A percentile compares a stretch with the other conserved stretches of the same genome.
Evolutionary conservation across 352 stramenopile genomes (phyloP).

Genomic region (Pythium volutum): DNA sequence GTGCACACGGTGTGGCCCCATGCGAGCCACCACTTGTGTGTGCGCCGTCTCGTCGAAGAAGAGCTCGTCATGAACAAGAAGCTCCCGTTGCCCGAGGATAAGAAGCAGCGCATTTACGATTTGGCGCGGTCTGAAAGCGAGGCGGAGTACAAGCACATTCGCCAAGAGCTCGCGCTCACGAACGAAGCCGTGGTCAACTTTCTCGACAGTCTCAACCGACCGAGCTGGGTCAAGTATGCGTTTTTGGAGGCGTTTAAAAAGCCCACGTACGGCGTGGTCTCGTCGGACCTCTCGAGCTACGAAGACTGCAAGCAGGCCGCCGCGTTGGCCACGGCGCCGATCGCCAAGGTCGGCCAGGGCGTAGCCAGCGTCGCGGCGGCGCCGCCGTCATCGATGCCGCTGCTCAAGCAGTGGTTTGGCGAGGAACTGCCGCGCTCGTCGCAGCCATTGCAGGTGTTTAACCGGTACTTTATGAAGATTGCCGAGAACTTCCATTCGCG

Average conservation of each 20-base stretch:
- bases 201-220: slow-evolving; percentile 52
- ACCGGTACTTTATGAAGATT: slow-evolving; percentile 72
- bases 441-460: slow-evolving; percentile 61
- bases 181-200: slow-evolving; percentile 51
- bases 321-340: not conserved
- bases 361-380: not conserved
- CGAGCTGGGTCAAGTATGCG: slow-evolving; percentile 76
- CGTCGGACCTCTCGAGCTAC: slow-evolving; percentile 41
- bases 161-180: slow-evolving; percentile 43
- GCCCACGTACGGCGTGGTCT: slow-evolving; percentile 72
- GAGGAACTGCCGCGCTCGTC: slow-evolving; percentile 56
- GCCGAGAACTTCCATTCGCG: slow-evolving; percentile 69
- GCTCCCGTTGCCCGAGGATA: slow-evolving; percentile 55
- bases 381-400: slow-evolving; percentile 14
- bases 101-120: slow-evolving; percentile 68
- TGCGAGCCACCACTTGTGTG: slow-evolving; percentile 65
- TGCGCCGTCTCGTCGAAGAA: slow-evolving; percentile 71
- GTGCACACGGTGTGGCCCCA: slow-evolving; percentile 51
- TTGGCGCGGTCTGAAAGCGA: slow-evolving; percentile 68
- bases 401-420: slow-evolving; percentile 54
- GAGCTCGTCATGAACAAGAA: slow-evolving; percentile 59
- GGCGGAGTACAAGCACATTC: slow-evolving; percentile 62
- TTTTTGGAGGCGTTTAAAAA: slow-evolving; percentile 64
- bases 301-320: slow-evolving; percentile 19
- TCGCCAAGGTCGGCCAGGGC: not conserved